Evolutionary conservation across 495 filamentous ascomycete genomes (phyloP).

Genomic region (Podospora pseudocomata): DNA sequence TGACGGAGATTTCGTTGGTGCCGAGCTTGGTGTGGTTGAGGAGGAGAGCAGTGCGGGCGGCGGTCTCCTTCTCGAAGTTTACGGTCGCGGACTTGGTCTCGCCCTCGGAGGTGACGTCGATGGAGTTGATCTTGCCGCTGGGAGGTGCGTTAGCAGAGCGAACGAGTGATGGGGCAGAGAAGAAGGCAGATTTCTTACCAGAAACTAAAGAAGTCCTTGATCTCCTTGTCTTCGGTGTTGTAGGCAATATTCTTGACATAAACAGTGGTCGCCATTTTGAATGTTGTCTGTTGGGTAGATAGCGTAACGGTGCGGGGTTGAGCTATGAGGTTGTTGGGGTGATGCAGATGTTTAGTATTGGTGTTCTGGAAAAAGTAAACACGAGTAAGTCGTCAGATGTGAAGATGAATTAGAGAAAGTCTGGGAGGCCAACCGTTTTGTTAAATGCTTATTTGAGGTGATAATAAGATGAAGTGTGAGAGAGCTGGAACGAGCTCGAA

Average conservation of each 20-base stretch:
- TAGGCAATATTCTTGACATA: conserved; percentile 76
- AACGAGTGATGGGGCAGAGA: neutral
- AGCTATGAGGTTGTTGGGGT: conserved; percentile 3
- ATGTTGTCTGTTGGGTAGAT: conserved; percentile 15
- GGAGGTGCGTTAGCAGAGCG: conserved; percentile 25
- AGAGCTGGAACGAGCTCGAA: conserved; percentile 12
- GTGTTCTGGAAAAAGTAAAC: neutral
- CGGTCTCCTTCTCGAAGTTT: conserved; percentile 92
- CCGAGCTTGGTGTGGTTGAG: conserved; percentile 94
- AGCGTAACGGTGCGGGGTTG: conserved; percentile 6
- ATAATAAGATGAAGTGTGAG: conserved; percentile 13
- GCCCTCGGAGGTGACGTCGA: conserved; percentile 69
- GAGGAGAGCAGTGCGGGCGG: conserved; percentile 92
- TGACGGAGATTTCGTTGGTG: conserved; percentile 71
- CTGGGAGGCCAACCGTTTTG: neutral
- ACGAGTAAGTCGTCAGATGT: neutral
- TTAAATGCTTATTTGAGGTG: neutral
- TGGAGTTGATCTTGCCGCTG: conserved; percentile 84
- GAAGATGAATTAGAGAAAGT: conserved; percentile 1
- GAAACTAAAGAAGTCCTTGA: conserved; percentile 98
- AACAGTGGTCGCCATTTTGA: conserved; percentile 37
- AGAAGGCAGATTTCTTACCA: conserved; percentile 56
- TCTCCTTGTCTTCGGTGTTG: conserved; percentile 79
- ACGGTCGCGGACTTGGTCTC: conserved; percentile 77
- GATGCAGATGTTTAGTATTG: conserved; percentile 5